Percentiles rank a stretch among this genome's conserved stretches.
Conservation (phyloP, 2,329 filamentous ascomycete species). For the Cercospora citrullina region DNA sequence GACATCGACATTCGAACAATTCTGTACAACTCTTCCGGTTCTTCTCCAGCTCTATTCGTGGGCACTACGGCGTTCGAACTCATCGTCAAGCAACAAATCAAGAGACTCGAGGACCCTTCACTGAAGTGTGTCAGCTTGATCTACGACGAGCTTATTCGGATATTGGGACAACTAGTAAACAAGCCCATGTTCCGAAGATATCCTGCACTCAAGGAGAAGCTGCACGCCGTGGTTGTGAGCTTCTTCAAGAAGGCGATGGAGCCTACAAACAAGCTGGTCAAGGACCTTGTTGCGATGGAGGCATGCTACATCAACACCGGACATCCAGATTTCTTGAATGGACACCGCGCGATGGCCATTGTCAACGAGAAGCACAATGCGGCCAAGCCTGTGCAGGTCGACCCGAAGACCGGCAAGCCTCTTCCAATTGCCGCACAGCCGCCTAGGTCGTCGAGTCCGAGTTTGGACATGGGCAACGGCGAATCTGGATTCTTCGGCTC, state of each 20-base stretch:
- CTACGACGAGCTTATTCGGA: slow-evolving; percentile 95
- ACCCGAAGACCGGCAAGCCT: slow-evolving; percentile 97
- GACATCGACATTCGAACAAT: slow-evolving; percentile 96
- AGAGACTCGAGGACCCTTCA: slow-evolving; percentile 91
- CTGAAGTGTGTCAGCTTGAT: slow-evolving; percentile 96
- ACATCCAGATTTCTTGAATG: slow-evolving; percentile 96
- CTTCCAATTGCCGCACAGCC: slow-evolving; percentile 64
- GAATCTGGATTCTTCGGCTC: slow-evolving; percentile 84
- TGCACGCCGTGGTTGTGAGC: slow-evolving; percentile 83
- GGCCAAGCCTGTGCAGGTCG: slow-evolving; percentile 85
- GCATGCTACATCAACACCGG: slow-evolving; percentile 97
- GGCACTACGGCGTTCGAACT: slow-evolving; percentile 97
- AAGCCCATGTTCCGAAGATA: slow-evolving; percentile 92
- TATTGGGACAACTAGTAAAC: slow-evolving; percentile 81
- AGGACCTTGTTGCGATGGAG: slow-evolving; percentile 92
- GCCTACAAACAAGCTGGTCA: slow-evolving; percentile 94
- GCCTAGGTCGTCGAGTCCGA: slow-evolving; percentile 73
- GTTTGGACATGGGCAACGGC: slow-evolving; percentile 59
- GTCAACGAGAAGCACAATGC: slow-evolving; percentile 89
- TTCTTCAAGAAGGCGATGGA: slow-evolving; percentile 99
- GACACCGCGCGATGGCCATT: slow-evolving; percentile 95
- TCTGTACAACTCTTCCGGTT: slow-evolving; percentile 98
- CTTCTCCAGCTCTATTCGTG: slow-evolving; percentile 93
- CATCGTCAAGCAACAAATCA: slow-evolving; percentile 98
- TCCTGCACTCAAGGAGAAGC: slow-evolving; percentile 93